Evolutionary conservation across 169 alveolate species (phyloP).

Genomic region (Plasmodium billcollinsi): DNA sequence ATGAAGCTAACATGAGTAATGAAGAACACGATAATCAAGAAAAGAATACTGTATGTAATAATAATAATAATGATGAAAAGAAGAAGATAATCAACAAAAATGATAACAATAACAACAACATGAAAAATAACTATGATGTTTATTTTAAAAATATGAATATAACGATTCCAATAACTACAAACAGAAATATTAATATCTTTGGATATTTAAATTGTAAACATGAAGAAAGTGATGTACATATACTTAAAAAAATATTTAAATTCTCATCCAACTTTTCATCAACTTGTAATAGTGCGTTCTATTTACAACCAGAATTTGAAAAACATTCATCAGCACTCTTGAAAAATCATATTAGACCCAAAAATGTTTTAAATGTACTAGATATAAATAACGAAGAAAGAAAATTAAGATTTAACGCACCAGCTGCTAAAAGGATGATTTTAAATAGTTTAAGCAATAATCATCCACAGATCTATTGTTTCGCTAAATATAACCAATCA

Average conservation of each 20-base stretch:
- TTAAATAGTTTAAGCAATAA: conserved; percentile 62
- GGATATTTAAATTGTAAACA: conserved; percentile 63
- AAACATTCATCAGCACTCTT: conserved; percentile 57
- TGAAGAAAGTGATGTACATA: conserved; percentile 70
- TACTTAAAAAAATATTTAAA: conserved; percentile 50
- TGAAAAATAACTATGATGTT: not conserved
- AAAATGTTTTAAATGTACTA: conserved; percentile 49
- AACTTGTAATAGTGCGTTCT: conserved; percentile 71
- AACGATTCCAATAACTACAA: conserved; percentile 33
- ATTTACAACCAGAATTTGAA: conserved; percentile 70
- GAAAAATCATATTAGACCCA: conserved; percentile 60
- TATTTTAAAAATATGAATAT: conserved; percentile 63
- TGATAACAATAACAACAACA: not conserved
- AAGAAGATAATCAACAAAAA: not conserved
- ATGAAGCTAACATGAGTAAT: too few relatives aligned
- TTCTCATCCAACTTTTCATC: conserved; percentile 57
- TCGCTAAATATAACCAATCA: not conserved
- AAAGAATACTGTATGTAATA: not conserved
- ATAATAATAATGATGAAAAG: not conserved
- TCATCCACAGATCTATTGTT: conserved; percentile 69
- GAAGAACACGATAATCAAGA: not conserved
- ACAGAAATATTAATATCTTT: conserved; percentile 32
- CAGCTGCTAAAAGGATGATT: conserved; percentile 75
- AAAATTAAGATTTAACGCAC: conserved; percentile 65
- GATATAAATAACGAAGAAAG: conserved; percentile 76